Conservation (phyloP, 2,329 filamentous ascomycete genomes). For the Fonsecaea monophora region DNA sequence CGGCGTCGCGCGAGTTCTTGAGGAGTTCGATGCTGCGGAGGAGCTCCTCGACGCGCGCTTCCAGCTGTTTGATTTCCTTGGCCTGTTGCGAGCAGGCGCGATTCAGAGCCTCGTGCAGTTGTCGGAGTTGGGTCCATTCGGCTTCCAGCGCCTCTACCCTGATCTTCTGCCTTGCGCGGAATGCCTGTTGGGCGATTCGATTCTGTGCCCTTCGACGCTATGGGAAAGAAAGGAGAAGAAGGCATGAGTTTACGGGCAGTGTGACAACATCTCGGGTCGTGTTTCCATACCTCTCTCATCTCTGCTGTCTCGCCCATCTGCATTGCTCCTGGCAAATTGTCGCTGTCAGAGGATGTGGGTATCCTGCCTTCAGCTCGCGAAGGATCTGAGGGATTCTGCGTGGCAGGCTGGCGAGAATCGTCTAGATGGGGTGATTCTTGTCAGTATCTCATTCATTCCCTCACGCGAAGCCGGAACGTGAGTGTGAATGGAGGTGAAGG, state of each 20-base stretch:
- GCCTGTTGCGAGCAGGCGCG: conserved; percentile 13
- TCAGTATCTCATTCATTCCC: not conserved
- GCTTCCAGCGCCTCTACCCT: conserved; percentile 12
- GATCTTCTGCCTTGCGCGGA: conserved; percentile 19
- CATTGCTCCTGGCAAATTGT: not conserved
- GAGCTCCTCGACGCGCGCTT: conserved; percentile 16
- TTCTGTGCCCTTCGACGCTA: conserved; percentile 19
- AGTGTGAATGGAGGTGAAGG: not conserved
- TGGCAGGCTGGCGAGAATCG: not conserved
- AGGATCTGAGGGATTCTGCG: not conserved
- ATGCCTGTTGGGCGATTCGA: conserved; percentile 18
- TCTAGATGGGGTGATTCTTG: not conserved
- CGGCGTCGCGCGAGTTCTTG: conserved; percentile 11
- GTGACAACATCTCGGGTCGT: not conserved
- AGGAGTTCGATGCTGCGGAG: conserved; percentile 15
- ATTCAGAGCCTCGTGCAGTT: conserved; percentile 18
- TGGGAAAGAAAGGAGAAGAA: not conserved
- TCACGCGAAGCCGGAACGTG: not conserved
- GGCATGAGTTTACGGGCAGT: not conserved
- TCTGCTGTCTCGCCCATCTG: conserved; percentile 14
- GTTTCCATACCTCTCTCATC: conserved; percentile 15
- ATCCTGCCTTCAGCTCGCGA: conserved; percentile 3
- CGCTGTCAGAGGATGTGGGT: conserved; percentile 1
- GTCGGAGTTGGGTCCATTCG: conserved; percentile 16
- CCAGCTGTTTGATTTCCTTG: conserved; percentile 17